Percentiles rank a stretch among this genome's conserved stretches.
Conservation (phyloP, 164 flowering plant species). For the Vitis riparia region DNA sequence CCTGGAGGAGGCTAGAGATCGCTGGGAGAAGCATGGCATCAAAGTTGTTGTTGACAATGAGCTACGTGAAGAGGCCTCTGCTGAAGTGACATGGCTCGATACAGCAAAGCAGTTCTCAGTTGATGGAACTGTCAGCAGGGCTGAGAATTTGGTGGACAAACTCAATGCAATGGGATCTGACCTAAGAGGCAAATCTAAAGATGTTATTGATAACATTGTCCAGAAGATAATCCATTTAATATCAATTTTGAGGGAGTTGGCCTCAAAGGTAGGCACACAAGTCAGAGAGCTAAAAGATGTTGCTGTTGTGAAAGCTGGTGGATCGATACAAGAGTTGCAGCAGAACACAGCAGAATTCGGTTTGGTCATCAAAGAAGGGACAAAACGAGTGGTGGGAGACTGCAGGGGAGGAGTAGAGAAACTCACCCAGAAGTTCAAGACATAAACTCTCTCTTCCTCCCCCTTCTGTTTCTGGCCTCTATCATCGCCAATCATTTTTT, state of each 20-base stretch:
- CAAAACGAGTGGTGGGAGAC: conserved; percentile 67
- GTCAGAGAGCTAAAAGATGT: conserved; percentile 39
- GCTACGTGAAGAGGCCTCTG: conserved; percentile 63
- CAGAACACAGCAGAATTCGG: conserved; percentile 32
- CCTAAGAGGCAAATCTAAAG: conserved; percentile 56
- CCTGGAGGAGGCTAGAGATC: conserved; percentile 89
- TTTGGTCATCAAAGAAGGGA: conserved; percentile 47
- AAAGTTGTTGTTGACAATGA: conserved; percentile 83
- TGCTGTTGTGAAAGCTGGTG: conserved; percentile 36
- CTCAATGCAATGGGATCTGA: conserved; percentile 64
- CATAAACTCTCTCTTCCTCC: conserved; percentile 24
- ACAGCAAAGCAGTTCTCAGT: conserved; percentile 46
- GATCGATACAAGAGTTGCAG: conserved; percentile 46
- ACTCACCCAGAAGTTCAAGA: conserved; percentile 79
- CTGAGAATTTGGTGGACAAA: conserved; percentile 58
- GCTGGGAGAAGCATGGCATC: conserved; percentile 87
- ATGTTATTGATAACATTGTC: conserved; percentile 52
- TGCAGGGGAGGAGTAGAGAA: conserved; percentile 81
- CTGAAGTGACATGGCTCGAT: conserved; percentile 69
- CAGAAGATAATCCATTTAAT: conserved; percentile 47
- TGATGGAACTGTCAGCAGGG: conserved; percentile 54
- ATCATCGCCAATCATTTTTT: not conserved
- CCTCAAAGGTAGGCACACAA: conserved; percentile 17
- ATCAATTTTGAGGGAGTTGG: conserved; percentile 43
- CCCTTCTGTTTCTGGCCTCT: not conserved